phyloP scores from a whole-genome alignment of 495 filamentous ascomycete species.

The Massariosphaeria phaeospora region DNA sequence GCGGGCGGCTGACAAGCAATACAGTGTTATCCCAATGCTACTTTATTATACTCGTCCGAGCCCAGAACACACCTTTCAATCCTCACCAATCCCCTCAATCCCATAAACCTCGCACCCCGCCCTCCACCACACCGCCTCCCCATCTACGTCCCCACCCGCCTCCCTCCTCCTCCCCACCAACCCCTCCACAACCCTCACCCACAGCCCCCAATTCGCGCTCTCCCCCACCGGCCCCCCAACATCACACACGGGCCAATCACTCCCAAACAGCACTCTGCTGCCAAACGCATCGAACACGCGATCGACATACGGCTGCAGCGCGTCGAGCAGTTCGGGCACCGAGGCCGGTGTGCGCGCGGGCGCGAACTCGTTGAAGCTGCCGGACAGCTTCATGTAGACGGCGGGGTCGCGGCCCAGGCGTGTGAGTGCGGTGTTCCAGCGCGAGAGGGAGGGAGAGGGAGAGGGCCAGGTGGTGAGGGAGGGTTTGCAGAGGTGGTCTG shows the following conservation, averaged over 20 bases:
- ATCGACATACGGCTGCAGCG: slow-evolving; percentile 59
- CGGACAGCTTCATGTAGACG: slow-evolving; percentile 86
- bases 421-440: slow-evolving; percentile 47
- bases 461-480: slow-evolving; percentile 48
- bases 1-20: too few species aligned
- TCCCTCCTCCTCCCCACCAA: slow-evolving; percentile 56
- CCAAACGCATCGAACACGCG: slow-evolving; percentile 62
- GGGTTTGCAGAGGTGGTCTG: slow-evolving; percentile 90
- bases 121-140: slow-evolving; percentile 60
- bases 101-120: slow-evolving; percentile 50
- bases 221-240: slow-evolving; percentile 52
- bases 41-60: too few species aligned
- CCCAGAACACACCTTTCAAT: too few species aligned
- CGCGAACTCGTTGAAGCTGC: slow-evolving; percentile 67
- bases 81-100: neutral
- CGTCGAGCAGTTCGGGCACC: slow-evolving; percentile 39
- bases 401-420: slow-evolving; percentile 21
- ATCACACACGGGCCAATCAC: slow-evolving; percentile 86
- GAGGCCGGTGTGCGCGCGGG: slow-evolving; percentile 38
- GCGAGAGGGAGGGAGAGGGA: neutral
- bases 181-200: slow-evolving; percentile 56
- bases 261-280: slow-evolving; percentile 76
- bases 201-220: slow-evolving; percentile 49
- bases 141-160: slow-evolving; percentile 48
- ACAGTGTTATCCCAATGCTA: too few species aligned